phyloP scores from a whole-genome alignment of 2,329 filamentous ascomycete genomes.

The Escovopsis sp. region DNA sequence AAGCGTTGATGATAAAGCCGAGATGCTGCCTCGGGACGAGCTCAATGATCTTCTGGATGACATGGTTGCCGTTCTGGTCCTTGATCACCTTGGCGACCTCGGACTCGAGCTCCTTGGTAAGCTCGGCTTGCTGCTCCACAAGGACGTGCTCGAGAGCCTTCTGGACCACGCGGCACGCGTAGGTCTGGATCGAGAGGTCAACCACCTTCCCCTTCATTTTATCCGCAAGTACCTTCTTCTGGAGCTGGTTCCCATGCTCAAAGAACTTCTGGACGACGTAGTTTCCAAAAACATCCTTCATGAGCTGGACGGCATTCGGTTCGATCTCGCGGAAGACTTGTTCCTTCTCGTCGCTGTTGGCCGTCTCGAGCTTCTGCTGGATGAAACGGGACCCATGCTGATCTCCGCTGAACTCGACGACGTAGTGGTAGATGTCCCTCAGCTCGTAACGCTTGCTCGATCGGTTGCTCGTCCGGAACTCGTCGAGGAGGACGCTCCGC shows the following conservation, averaged over 20 bases:
- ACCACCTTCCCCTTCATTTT: constrained; percentile 79
- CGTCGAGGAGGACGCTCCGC: constrained; percentile 59
- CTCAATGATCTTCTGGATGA: constrained; percentile 88
- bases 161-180: constrained; percentile 89
- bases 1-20: constrained; percentile 69
- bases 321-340: constrained; percentile 78
- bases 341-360: constrained; percentile 93
- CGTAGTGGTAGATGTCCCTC: constrained; percentile 73
- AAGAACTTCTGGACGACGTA: constrained; percentile 98
- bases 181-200: constrained; percentile 71
- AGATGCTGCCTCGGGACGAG: constrained; percentile 62
- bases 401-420: constrained; percentile 91
- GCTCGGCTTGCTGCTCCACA: constrained; percentile 73
- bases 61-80: constrained; percentile 89
- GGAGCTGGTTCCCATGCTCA: constrained; percentile 82
- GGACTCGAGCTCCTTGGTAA: constrained; percentile 69
- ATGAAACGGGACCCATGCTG: constrained; percentile 94
- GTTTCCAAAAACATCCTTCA: constrained; percentile 95
- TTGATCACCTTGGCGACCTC: constrained; percentile 65
- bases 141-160: constrained; percentile 87
- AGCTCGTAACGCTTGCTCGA: constrained; percentile 62
- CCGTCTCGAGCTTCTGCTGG: constrained; percentile 77
- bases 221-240: constrained; percentile 75
- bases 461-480: constrained; percentile 64
- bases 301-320: constrained; percentile 69